These are phyloP conservation scores for Pyricularia pennisetigena DNA, from an alignment of 2,329 filamentous ascomycete genomes.

Conservation along the genomic window DNA sequence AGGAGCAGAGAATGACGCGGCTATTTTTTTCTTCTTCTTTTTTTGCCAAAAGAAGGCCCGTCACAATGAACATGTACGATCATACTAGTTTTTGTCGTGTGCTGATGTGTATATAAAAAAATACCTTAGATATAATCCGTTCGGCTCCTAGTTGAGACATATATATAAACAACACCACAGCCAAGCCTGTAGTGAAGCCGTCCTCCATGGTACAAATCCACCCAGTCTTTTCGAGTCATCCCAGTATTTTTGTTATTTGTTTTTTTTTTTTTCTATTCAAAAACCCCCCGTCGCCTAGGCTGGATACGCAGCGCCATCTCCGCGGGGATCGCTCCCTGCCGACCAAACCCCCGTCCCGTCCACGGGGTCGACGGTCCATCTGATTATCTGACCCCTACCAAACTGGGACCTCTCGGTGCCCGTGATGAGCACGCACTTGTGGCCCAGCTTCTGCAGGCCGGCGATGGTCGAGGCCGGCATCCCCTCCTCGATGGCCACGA, in stretches of 20 bases:
- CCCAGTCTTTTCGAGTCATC: too few relatives aligned
- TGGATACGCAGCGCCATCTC: conserved; percentile 50
- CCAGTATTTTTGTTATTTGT: neutral
- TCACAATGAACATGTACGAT: neutral
- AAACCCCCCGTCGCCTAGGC: neutral
- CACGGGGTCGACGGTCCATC: conserved; percentile 55
- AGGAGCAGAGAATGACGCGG: neutral
- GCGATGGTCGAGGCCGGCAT: conserved; percentile 56
- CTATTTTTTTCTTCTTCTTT: too few relatives aligned
- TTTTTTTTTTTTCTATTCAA: neutral
- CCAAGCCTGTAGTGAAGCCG: too few relatives aligned
- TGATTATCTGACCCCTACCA: conserved; percentile 77
- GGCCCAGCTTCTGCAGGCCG: conserved; percentile 57
- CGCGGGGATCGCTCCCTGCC: conserved; percentile 76
- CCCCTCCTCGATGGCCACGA: conserved; percentile 72
- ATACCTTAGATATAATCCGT: neutral
- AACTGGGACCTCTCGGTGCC: conserved; percentile 61
- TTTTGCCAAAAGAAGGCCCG: neutral
- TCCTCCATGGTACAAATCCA: too few relatives aligned
- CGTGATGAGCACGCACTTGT: conserved; percentile 56
- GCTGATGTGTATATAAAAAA: neutral
- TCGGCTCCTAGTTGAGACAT: neutral
- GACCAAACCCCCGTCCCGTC: conserved; percentile 68
- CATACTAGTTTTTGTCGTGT: neutral
- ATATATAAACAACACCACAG: neutral